These are phyloP conservation scores for Phyllosticta ampelicida DNA, from an alignment of 2,329 filamentous ascomycete genomes.

Conservation along the genomic window DNA sequence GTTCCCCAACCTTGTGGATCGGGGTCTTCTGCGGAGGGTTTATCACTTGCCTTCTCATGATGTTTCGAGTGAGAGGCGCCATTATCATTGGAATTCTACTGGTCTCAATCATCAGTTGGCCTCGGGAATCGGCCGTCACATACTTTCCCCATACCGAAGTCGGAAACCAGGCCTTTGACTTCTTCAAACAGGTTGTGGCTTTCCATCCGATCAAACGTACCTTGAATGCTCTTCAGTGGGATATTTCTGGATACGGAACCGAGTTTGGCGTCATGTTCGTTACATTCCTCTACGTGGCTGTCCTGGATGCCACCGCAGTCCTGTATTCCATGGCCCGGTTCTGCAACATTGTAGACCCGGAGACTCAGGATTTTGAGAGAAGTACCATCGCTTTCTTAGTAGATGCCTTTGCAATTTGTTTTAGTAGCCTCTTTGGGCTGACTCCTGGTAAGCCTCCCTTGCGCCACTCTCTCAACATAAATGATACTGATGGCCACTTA, in stretches of 20 bases:
- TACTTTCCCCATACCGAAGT: slow-evolving; percentile 65
- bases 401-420: slow-evolving; percentile 70
- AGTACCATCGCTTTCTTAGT: slow-evolving; percentile 75
- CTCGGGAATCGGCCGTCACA: slow-evolving; percentile 61
- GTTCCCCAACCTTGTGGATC: slow-evolving; percentile 74
- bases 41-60: slow-evolving; percentile 67
- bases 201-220: slow-evolving; percentile 67
- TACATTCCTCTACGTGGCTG: slow-evolving; percentile 85
- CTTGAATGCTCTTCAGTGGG: slow-evolving; percentile 64
- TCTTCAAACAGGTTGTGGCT: slow-evolving; percentile 78
- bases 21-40: slow-evolving; percentile 81
- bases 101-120: slow-evolving; percentile 84
- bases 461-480: too few relatives aligned
- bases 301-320: slow-evolving; percentile 76
- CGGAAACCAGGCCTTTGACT: slow-evolving; percentile 64
- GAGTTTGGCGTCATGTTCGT: slow-evolving; percentile 77
- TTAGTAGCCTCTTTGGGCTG: slow-evolving; percentile 65
- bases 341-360: slow-evolving; percentile 66
- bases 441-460: slow-evolving; percentile 40
- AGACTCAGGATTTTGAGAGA: slow-evolving; percentile 79
- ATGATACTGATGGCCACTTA: too few relatives aligned
- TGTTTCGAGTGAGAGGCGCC: slow-evolving; percentile 79
- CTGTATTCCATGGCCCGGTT: slow-evolving; percentile 86
- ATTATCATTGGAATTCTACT: slow-evolving; percentile 75
- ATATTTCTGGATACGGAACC: slow-evolving; percentile 54